phyloP scores from a whole-genome alignment of 208 protist genomes.

The Naegleria lovaniensis region DNA sequence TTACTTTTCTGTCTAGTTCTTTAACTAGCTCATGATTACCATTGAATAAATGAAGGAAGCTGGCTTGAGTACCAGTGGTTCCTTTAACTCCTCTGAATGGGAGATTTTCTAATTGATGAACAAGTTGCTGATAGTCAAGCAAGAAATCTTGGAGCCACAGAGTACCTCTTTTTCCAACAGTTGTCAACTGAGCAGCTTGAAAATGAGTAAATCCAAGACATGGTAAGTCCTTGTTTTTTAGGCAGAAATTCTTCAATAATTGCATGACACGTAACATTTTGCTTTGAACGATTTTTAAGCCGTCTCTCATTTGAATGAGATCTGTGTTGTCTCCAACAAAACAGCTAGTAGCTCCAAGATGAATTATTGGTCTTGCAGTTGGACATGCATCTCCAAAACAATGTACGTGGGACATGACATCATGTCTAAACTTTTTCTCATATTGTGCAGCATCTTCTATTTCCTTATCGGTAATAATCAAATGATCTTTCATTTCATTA shows the following conservation, averaged over 20 bases:
- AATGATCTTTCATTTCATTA: conserved; percentile 43
- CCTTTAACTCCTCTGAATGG: conserved; percentile 47
- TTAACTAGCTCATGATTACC: conserved; percentile 45
- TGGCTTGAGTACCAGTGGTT: conserved; percentile 57
- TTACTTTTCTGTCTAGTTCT: conserved; percentile 42
- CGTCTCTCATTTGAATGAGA: conserved; percentile 49
- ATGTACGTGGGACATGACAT: conserved; percentile 61
- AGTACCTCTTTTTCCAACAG: conserved; percentile 54
- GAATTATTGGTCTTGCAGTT: conserved; percentile 52
- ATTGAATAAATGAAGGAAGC: conserved; percentile 51
- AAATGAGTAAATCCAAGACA: conserved; percentile 58
- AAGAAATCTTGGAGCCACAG: conserved; percentile 56
- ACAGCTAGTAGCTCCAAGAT: conserved; percentile 57
- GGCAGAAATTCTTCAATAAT: not conserved
- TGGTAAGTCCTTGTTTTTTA: conserved; percentile 32
- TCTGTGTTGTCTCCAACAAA: conserved; percentile 63
- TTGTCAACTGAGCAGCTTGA: conserved; percentile 59
- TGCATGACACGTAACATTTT: conserved; percentile 29
- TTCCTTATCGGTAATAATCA: conserved; percentile 42
- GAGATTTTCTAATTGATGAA: conserved; percentile 22
- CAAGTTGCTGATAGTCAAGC: conserved; percentile 42
- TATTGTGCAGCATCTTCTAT: conserved; percentile 43
- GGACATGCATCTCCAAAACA: conserved; percentile 40
- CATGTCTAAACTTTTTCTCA: conserved; percentile 27
- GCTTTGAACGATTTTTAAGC: conserved; percentile 38